Evolutionary conservation across 345 rosid species (phyloP), one percentile per base, ranked within the genome.

Genomic region (Eucalyptus marginata): DNA sequence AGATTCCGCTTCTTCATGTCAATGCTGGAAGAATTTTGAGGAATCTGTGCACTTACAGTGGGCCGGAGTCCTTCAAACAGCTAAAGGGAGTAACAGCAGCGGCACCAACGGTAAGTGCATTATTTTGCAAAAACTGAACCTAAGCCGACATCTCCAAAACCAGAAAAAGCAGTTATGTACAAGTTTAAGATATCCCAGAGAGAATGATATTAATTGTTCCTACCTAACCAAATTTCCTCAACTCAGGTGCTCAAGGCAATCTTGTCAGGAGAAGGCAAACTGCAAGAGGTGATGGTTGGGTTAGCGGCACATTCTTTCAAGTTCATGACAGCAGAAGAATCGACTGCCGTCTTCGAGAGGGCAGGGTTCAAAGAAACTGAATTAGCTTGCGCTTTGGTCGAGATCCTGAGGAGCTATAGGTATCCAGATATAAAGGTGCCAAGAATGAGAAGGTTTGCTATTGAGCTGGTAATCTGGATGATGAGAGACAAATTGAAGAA

Each of bases 261-360:
- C 20, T 89, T 93, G 91, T 92, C 94, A 66, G 95, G 91, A 87
- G 95, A 95, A 86, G 90, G 90, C 93, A 95, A 95, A 89, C 64
- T 94, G 86, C 98, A 96, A 86, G 99, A 97, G 93, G 96, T 95
- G 88, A 96, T 97, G 98, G 89, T 94, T 86, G 96, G 96, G 88
- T 92, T 93, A 89, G 97, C 93, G 33, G 94, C 88, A 83, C 94
- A 92, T 87, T 92, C 92, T 87, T 95, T 96, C 91, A 97, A 92
- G 84, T 92, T 91, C 90, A 90, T 94, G 96, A 93, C 87, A 40
- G 81, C 90, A 85, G 91, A 94, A 88, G 97, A 95, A 92, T 91
- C 93, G 33, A 90, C 71, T 68, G 79, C 86, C 54, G 84, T 90
- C 88, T 93, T 94, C 12, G 86, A 91, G 10, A 87, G 51, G 86